Base-by-base conservation (phyloP, 2,329 filamentous ascomycete species). In the Sclerotinia nivalis region DNA sequence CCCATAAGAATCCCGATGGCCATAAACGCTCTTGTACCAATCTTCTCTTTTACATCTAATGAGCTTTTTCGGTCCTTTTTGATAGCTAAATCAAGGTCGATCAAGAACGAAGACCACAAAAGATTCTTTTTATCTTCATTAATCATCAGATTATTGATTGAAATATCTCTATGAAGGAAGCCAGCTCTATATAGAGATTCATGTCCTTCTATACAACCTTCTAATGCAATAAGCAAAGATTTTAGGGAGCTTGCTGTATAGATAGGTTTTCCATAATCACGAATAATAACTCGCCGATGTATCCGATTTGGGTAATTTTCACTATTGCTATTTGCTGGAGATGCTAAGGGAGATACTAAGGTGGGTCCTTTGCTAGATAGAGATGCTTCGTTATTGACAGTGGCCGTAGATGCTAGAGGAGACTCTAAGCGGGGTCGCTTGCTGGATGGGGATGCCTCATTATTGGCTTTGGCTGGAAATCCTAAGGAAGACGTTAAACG, bases 201-300 rank as follows among this genome's bases (percentile, higher is more conserved):
- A 67, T 82, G 77, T 20, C 75, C 79, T 34, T 72, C 77, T 61
- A 82, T 78, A 4, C 77, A 76, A 65, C 82, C 80, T 7, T 76
- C 75, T 20, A 79, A 70, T 1, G 75, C 76, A 55, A 75, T 71
- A 0, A 83, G 74, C 7, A 83, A 71, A 69, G 82, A 79, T 47
- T 70, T 69, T 52, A 54, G 76, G 61, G 80, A 83, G 77, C 78
- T 82, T 60, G 79, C 80, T 72, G 80, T 77, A 71, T 83, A 82
- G 64, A 83, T 82, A 8, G 79, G 76, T 72, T 79, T 80, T 43
- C 80, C 77, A 72, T 80, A 83, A 73, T 83, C 80, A 49, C 70
- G 66, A 67, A 83, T 61, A 72, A 84, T 79, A 31, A 83, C 73
- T 67, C 81, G 78, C 67, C 80, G 78, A 75, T 83, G 79, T 66